These are phyloP conservation scores for Cordyceps militaris DNA, from an alignment of 2,329 filamentous ascomycete genomes.

Conservation along the genomic window DNA sequence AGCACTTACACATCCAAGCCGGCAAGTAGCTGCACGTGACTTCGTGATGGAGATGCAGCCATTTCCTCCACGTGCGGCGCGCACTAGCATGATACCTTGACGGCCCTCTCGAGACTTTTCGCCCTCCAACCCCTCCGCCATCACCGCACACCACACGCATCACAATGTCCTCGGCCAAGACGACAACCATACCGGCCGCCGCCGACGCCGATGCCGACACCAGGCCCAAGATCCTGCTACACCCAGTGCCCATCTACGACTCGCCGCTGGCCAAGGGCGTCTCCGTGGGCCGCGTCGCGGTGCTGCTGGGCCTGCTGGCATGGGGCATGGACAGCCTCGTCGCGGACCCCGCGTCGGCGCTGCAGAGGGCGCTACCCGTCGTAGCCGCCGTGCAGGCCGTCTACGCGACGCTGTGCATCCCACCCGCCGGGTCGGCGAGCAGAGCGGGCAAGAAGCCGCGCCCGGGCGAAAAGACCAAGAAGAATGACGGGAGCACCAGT, in stretches of 20 bases:
- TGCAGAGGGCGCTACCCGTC: slow-evolving; percentile 54
- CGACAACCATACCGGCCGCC: slow-evolving; percentile 21
- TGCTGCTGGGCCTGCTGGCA: slow-evolving; percentile 59
- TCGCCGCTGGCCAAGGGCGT: slow-evolving; percentile 39
- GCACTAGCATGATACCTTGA: neutral
- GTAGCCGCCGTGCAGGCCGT: slow-evolving; percentile 57
- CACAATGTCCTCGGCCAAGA: slow-evolving; percentile 7
- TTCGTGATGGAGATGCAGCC: slow-evolving; percentile 6
- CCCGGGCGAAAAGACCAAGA: slow-evolving; percentile 46
- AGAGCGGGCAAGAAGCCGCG: slow-evolving; percentile 41
- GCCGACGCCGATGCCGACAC: slow-evolving; percentile 22
- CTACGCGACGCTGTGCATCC: slow-evolving; percentile 58
- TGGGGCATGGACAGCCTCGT: slow-evolving; percentile 61
- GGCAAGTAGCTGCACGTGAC: slow-evolving; percentile 4
- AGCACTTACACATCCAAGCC: neutral
- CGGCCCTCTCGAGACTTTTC: neutral
- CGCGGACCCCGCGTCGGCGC: slow-evolving; percentile 57
- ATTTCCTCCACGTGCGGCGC: neutral
- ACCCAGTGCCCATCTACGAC: slow-evolving; percentile 32
- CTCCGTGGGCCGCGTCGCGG: slow-evolving; percentile 59
- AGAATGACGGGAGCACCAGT: slow-evolving; percentile 37
- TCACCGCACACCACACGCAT: neutral
- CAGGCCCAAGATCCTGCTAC: slow-evolving; percentile 24
- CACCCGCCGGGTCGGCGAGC: slow-evolving; percentile 45
- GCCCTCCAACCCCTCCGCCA: neutral